Evolutionary conservation across 1,139 yeast genomes (phyloP).

Genomic region (Pichia sp.): DNA sequence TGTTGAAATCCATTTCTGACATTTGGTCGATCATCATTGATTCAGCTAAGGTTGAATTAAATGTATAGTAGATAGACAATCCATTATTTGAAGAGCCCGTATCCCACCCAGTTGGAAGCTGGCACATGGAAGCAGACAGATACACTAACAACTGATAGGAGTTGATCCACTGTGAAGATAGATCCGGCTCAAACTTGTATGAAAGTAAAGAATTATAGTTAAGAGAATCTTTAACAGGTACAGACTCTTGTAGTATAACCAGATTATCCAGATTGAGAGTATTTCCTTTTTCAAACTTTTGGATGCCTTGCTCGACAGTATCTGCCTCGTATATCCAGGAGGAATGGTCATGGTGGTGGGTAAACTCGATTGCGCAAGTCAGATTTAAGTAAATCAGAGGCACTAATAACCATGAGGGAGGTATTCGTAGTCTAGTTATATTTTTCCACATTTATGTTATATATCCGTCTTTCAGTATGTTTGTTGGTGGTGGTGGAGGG

Average conservation of each 20-base stretch:
- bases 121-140: constrained; percentile 54
- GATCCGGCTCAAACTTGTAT: constrained; percentile 8
- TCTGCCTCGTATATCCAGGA: too few species aligned
- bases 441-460: too few species aligned
- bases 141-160: constrained; percentile 49
- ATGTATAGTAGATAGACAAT: constrained; percentile 35
- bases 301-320: too few species aligned
- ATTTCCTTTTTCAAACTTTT: too few species aligned
- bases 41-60: constrained; percentile 36
- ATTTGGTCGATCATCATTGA: constrained; percentile 26
- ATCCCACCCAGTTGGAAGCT: constrained; percentile 32
- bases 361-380: too few species aligned
- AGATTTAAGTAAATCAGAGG: too few species aligned
- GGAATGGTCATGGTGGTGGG: too few species aligned
- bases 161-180: constrained; percentile 17
- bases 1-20: constrained; percentile 26
- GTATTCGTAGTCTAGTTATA: too few species aligned
- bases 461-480: too few species aligned
- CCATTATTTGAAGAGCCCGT: constrained; percentile 30
- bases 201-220: constrained; percentile 5
- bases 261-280: not conserved
- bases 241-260: constrained; percentile 8
- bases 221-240: constrained; percentile 12
- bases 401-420: too few species aligned
- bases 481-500: too few species aligned